Evolutionary conservation across 2,329 filamentous ascomycete genomes (phyloP).

Genomic region (Clarireedia paspali): DNA sequence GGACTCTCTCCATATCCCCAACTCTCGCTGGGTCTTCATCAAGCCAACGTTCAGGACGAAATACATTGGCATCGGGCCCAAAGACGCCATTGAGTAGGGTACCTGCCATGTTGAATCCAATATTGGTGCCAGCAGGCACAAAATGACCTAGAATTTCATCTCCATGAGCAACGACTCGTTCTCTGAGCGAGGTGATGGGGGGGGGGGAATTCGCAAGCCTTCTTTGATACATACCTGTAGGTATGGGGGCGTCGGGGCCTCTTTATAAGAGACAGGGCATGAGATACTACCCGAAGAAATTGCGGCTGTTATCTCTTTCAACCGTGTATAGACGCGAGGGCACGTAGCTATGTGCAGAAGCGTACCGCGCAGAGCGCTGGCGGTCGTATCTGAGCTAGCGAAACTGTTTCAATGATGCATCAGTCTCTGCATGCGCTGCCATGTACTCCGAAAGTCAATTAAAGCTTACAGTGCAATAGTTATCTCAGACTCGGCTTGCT

Average conservation of each 20-base stretch:
- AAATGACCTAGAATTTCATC: slow-evolving; percentile 13
- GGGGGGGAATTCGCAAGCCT: slow-evolving; percentile 38
- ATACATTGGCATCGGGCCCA: too few species aligned
- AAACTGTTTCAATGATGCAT: background rate
- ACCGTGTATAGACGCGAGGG: slow-evolving; percentile 36
- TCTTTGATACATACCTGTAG: slow-evolving; percentile 44
- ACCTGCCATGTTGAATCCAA: slow-evolving; percentile 25
- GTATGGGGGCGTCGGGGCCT: slow-evolving; percentile 36
- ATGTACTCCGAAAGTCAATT: too few species aligned
- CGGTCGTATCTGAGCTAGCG: slow-evolving; percentile 44
- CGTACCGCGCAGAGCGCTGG: slow-evolving; percentile 45
- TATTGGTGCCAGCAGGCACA: slow-evolving; percentile 14
- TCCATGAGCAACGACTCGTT: slow-evolving; percentile 13
- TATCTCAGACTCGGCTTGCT: background rate
- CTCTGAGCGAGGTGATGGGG: slow-evolving; percentile 31
- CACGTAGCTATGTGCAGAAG: slow-evolving; percentile 46
- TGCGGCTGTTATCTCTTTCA: slow-evolving; percentile 39
- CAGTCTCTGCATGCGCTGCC: background rate
- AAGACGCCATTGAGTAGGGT: background rate
- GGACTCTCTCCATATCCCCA: too few species aligned
- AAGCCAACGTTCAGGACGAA: too few species aligned
- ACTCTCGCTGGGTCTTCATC: too few species aligned
- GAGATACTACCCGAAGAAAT: background rate
- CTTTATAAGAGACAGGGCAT: slow-evolving; percentile 25
- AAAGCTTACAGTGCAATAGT: background rate